phyloP scores from a whole-genome alignment of 2,329 filamentous ascomycete species.

The Alternaria sp. region DNA sequence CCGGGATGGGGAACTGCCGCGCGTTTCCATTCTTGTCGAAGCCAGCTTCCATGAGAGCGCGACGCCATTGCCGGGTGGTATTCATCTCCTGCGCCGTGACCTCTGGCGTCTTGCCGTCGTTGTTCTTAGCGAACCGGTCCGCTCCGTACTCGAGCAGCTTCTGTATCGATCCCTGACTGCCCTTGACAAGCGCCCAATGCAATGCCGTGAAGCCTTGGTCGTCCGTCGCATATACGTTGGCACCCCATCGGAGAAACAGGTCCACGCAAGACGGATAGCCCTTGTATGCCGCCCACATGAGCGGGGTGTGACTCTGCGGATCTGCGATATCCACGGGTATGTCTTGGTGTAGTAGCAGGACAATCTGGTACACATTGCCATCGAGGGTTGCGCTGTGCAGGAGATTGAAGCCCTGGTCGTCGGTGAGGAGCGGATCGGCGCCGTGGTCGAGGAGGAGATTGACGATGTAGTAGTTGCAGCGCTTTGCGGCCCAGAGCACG shows the following conservation, averaged over 20 bases:
- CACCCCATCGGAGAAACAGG: constrained; percentile 91
- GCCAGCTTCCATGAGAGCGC: constrained; percentile 81
- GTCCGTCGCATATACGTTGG: constrained; percentile 87
- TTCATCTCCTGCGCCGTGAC: constrained; percentile 90
- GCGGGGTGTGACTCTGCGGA: constrained; percentile 85
- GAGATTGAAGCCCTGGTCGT: constrained; percentile 97
- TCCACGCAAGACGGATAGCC: constrained; percentile 92
- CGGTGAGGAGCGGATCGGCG: constrained; percentile 88
- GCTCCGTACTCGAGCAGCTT: constrained; percentile 96
- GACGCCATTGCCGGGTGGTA: constrained; percentile 79
- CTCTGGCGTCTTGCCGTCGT: constrained; percentile 87
- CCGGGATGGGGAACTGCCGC: constrained; percentile 74
- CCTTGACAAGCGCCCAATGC: constrained; percentile 96
- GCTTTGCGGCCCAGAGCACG: constrained; percentile 95
- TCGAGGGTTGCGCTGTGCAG: constrained; percentile 97
- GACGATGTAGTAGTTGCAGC: constrained; percentile 95
- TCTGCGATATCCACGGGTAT: constrained; percentile 93
- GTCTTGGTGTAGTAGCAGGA: constrained; percentile 90
- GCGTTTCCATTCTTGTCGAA: constrained; percentile 80
- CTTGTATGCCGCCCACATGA: constrained; percentile 99
- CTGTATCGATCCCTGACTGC: constrained; percentile 84
- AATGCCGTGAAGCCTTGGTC: constrained; percentile 93
- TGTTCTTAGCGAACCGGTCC: constrained; percentile 88
- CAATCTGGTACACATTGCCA: constrained; percentile 88
- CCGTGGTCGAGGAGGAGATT: constrained; percentile 89